Conservation (phyloP, 108 stramenopile genomes). For the Cyclotella baltica region DNA sequence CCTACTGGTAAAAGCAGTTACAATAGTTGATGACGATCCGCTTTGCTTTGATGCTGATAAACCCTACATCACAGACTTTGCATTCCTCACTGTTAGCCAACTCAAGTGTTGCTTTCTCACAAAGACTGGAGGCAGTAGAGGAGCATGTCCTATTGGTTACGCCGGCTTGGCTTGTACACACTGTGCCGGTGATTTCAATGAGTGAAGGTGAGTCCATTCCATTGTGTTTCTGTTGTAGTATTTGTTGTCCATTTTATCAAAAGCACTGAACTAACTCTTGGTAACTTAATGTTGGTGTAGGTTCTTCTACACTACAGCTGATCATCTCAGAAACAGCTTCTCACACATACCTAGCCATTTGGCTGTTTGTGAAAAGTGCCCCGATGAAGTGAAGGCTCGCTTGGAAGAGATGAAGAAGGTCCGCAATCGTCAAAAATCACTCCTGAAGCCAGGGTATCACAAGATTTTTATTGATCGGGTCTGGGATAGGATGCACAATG, state of each 20-base stretch:
- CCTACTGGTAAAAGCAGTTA: too few relatives aligned
- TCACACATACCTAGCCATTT: constrained; percentile 59
- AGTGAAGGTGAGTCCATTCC: constrained; percentile 34
- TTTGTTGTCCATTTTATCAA: too few relatives aligned
- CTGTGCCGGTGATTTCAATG: constrained; percentile 40
- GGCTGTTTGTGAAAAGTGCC: constrained; percentile 40
- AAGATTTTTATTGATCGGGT: constrained; percentile 61
- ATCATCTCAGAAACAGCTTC: constrained; percentile 60
- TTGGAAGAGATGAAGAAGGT: constrained; percentile 45
- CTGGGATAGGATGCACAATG: constrained; percentile 46
- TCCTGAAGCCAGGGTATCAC: constrained; percentile 56
- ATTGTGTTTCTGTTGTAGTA: too few relatives aligned
- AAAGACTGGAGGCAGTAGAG: constrained; percentile 56
- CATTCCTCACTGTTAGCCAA: constrained; percentile 49
- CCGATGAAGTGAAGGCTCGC: constrained; percentile 43
- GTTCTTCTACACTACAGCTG: constrained; percentile 62
- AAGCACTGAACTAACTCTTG: too few relatives aligned
- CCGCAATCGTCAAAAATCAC: constrained; percentile 58
- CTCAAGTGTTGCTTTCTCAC: constrained; percentile 58
- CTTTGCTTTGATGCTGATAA: constrained; percentile 51
- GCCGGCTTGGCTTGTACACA: constrained; percentile 55
- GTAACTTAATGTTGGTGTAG: too few relatives aligned
- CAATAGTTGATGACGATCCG: constrained; percentile 35
- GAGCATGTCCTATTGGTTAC: constrained; percentile 53
- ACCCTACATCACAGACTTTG: constrained; percentile 56